phyloP scores from a whole-genome alignment of 352 stramenopile genomes.

The Saprolegnia diclina region DNA sequence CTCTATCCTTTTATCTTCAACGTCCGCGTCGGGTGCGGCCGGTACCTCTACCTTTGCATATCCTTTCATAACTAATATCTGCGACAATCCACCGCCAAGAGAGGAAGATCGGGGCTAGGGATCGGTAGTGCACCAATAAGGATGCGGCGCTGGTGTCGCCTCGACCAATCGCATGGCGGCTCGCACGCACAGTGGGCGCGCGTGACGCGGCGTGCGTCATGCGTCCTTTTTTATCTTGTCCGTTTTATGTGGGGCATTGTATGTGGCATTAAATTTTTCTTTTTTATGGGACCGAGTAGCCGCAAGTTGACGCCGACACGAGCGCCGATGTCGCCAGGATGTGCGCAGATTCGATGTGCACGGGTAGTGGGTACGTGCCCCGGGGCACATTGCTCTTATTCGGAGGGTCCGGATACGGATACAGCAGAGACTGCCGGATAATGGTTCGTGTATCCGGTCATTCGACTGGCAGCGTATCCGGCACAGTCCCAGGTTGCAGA shows the following conservation, averaged over 20 bases:
- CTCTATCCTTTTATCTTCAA: constrained; percentile 4
- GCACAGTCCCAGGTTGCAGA: background rate
- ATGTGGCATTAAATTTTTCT: background rate
- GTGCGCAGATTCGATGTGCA: no score
- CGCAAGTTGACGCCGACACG: no score
- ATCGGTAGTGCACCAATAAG: background rate
- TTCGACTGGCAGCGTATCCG: background rate
- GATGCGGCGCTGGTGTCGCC: background rate
- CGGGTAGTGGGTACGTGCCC: no score
- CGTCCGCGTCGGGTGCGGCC: background rate
- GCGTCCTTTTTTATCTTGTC: background rate
- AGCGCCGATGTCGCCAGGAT: no score
- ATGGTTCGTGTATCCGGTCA: background rate
- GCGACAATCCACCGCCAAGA: background rate
- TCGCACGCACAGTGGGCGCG: background rate
- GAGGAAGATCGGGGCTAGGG: background rate
- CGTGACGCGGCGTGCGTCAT: background rate
- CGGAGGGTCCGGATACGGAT: background rate
- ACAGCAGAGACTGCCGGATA: no score
- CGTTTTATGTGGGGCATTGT: no score
- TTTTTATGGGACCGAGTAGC: background rate
- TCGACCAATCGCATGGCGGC: constrained; percentile 1
- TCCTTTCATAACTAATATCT: background rate
- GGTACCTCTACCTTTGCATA: background rate
- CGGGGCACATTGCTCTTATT: background rate